A percentile compares a stretch with the other conserved stretches of the same genome.
phyloP scores from a whole-genome alignment of 805 yeast species.

The Cyberlindnera meyerae region DNA sequence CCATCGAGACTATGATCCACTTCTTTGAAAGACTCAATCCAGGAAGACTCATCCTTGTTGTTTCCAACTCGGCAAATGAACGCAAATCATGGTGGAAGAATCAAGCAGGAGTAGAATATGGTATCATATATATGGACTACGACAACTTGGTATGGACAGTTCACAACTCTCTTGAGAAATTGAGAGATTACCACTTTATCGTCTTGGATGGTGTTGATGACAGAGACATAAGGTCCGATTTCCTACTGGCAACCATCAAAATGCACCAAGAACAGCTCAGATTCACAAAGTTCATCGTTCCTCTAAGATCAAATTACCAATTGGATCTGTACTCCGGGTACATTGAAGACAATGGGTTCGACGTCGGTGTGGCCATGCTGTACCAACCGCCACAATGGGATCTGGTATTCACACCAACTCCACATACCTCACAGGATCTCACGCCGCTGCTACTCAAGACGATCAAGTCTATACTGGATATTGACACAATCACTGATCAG shows the following conservation, averaged over 20 bases:
- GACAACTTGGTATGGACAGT: conserved; percentile 6
- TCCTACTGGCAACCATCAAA: conserved; percentile 8
- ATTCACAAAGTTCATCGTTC: conserved; percentile 5
- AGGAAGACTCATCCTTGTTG: too few species aligned
- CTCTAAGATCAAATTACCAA: conserved; percentile 8
- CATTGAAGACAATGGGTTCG: background rate
- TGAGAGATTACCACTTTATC: conserved; percentile 7
- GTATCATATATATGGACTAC: conserved; percentile 5
- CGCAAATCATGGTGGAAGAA: too few species aligned
- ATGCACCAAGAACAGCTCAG: background rate
- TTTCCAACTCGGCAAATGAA: too few species aligned
- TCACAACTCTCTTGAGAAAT: background rate
- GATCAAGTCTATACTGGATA: background rate
- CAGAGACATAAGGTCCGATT: conserved; percentile 7
- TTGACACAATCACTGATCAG: conserved; percentile 1
- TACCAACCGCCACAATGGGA: too few species aligned
- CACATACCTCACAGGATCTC: too few species aligned
- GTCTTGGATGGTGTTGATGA: conserved; percentile 12
- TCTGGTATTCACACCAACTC: too few species aligned
- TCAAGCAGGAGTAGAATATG: background rate
- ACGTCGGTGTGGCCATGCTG: conserved; percentile 1
- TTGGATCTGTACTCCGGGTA: too few species aligned
- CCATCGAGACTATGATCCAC: background rate
- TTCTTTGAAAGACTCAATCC: too few species aligned
- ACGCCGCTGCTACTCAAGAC: too few species aligned